These are phyloP conservation scores for Alternaria infectoria DNA, from an alignment of 2,329 filamentous ascomycete genomes.

Conservation along the genomic window DNA sequence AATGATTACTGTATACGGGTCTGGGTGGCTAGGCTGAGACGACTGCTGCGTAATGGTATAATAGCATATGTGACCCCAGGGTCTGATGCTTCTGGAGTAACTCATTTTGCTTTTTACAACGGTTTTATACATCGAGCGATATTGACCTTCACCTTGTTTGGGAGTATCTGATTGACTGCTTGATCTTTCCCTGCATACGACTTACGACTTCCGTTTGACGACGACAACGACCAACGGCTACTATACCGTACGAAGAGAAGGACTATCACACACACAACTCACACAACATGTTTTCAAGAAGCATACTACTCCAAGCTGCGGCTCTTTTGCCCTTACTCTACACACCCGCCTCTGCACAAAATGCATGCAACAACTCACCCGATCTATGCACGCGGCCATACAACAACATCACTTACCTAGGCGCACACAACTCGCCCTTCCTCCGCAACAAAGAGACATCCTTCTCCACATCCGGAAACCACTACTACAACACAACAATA, in stretches of 20 bases:
- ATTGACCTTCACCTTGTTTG: slow-evolving; percentile 4
- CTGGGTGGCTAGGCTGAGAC: slow-evolving; percentile 22
- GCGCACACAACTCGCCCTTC: slow-evolving; percentile 77
- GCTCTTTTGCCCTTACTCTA: slow-evolving; percentile 39
- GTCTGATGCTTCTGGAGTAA: background rate
- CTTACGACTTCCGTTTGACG: slow-evolving; percentile 11
- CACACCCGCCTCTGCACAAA: slow-evolving; percentile 38
- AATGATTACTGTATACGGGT: slow-evolving; percentile 15
- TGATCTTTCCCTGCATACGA: slow-evolving; percentile 4
- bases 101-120: slow-evolving; percentile 7
- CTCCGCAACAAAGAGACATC: slow-evolving; percentile 67
- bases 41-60: slow-evolving; percentile 13
- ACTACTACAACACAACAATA: slow-evolving; percentile 74
- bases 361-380: slow-evolving; percentile 82
- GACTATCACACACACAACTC: background rate
- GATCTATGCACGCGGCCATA: slow-evolving; percentile 73
- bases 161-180: background rate
- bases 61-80: slow-evolving; percentile 5
- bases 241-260: background rate
- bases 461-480: slow-evolving; percentile 72
- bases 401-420: slow-evolving; percentile 78
- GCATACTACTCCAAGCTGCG: slow-evolving; percentile 30
- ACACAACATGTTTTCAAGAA: slow-evolving; percentile 40
- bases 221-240: background rate
- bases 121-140: background rate